Percentiles rank a stretch among this genome's conserved stretches.
Evolutionary conservation across 75 land plant species (phyloP).

Genomic region (Gnetum montanum): DNA sequence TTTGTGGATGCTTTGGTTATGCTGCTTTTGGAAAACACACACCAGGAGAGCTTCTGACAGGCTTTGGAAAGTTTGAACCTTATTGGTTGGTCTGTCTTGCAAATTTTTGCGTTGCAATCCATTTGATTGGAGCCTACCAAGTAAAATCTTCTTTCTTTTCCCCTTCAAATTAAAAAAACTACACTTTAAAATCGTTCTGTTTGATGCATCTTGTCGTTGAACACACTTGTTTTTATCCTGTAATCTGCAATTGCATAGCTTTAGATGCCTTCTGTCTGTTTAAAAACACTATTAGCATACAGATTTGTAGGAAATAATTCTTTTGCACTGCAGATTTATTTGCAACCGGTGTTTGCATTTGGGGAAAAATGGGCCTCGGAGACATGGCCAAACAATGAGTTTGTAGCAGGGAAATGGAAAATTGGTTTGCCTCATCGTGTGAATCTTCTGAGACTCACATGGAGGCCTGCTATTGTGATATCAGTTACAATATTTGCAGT

Average conservation of each 20-base stretch:
- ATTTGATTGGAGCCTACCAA: conserved; percentile 21
- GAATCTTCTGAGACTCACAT: conserved; percentile 46
- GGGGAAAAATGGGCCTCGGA: conserved; percentile 30
- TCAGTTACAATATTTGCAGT: conserved; percentile 57
- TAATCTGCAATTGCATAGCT: too few species aligned
- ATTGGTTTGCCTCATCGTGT: conserved; percentile 26
- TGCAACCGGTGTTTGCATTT: conserved; percentile 51
- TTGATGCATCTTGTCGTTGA: too few species aligned
- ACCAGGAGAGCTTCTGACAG: conserved; percentile 21
- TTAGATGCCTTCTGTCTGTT: too few species aligned
- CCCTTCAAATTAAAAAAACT: neutral
- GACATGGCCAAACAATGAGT: conserved; percentile 14
- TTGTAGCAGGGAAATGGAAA: conserved; percentile 12
- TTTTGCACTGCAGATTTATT: conserved; percentile 27
- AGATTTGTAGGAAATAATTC: too few species aligned
- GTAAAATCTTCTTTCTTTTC: neutral
- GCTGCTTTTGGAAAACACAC: conserved; percentile 20
- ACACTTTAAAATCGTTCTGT: neutral
- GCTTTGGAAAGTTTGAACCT: conserved; percentile 22
- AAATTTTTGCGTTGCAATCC: conserved; percentile 15
- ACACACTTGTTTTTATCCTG: too few species aligned
- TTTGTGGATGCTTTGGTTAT: conserved; percentile 13
- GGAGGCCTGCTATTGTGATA: conserved; percentile 55
- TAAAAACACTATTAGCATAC: too few species aligned
- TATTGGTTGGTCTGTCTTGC: conserved; percentile 21